Evolutionary conservation across 2,329 filamentous ascomycete genomes (phyloP), one percentile per base, ranked within the genome.

Genomic region (Xylariales sp.): DNA sequence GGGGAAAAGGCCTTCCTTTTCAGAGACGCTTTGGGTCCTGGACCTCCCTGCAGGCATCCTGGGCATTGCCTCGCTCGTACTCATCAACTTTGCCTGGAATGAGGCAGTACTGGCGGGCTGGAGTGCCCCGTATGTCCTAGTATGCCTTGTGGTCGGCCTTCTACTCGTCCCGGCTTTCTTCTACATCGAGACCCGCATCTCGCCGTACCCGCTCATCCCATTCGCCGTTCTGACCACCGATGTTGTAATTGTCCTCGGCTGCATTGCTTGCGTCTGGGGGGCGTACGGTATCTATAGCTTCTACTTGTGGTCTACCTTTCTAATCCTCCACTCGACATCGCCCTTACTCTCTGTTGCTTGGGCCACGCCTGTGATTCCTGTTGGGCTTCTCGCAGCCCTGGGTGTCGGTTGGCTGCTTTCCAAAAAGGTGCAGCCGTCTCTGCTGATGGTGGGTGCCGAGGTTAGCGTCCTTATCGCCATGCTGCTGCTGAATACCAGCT

Each of bases 11-110:
- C 37, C 35, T 10, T 25, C 23, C 48, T 46, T 3, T 37, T 53
- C 21, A 34, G 59, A 4, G 40, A 44, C 1, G 54, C 58, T 10
- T 53, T 71, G 4, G 69, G 72, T 23, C 40, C 53, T 71, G 4
- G 69, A 72, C 27, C 40, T 69, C 6, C 55, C 56, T 0, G 67
- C 66, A 1, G 62, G 61, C 0, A 21, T 59, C 1, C 49, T 60
- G 1, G 79, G 80, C 2, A 65, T 83, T 14, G 61, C 64, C 0
- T 71, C 70, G 0, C 60, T 85, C 17, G 64, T 82, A 0, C 62
- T 85, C 14, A 69, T 85, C 58, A 83, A 83, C 52, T 76, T 85
- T 47, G 75, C 79, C 1, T 83, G 78, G 76, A 84, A 81, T 41
- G 78, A 85, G 51, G 79, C 75, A 0, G 70, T 76, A 0, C 63